Conservation (phyloP, 2,329 filamentous ascomycete genomes). For the Zymoseptoria tritici region DNA sequence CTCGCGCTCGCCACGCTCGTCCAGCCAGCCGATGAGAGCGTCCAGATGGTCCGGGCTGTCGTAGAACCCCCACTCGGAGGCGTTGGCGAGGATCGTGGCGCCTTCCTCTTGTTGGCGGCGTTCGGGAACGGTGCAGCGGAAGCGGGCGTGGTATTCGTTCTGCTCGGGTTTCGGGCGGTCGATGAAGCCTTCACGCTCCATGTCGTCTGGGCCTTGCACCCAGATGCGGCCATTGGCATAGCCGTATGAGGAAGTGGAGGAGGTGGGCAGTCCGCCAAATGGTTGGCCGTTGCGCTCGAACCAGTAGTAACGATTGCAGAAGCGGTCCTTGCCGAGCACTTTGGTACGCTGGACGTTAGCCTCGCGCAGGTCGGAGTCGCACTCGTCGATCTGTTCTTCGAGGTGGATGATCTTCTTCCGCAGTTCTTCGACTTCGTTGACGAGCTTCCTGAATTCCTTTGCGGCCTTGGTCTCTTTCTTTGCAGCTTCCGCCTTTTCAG, state of each 20-base stretch:
- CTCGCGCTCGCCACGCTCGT: conserved; percentile 79
- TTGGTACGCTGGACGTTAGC: conserved; percentile 87
- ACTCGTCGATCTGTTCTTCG: conserved; percentile 74
- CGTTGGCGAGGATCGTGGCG: conserved; percentile 64
- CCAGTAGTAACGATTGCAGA: conserved; percentile 99
- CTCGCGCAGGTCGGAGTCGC: conserved; percentile 89
- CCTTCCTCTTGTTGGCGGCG: conserved; percentile 84
- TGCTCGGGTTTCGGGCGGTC: conserved; percentile 65
- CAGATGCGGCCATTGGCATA: conserved; percentile 95
- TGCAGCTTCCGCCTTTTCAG: conserved; percentile 50
- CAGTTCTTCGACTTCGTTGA: conserved; percentile 84
- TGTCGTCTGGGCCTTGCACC: conserved; percentile 89
- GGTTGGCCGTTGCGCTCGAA: conserved; percentile 99
- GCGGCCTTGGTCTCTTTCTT: conserved; percentile 62
- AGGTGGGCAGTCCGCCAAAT: conserved; percentile 76
- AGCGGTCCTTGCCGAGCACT: conserved; percentile 85
- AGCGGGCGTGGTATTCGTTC: conserved; percentile 67
- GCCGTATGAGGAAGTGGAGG: conserved; percentile 75
- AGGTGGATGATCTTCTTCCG: conserved; percentile 71
- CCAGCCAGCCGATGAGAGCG: conserved; percentile 77
- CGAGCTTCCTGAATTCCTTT: conserved; percentile 78
- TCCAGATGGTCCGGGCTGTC: conserved; percentile 73
- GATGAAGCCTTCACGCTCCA: conserved; percentile 80
- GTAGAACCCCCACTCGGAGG: conserved; percentile 85
- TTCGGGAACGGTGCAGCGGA: conserved; percentile 75